phyloP scores from a whole-genome alignment of 805 yeast species.

The Clavispora fructus region DNA sequence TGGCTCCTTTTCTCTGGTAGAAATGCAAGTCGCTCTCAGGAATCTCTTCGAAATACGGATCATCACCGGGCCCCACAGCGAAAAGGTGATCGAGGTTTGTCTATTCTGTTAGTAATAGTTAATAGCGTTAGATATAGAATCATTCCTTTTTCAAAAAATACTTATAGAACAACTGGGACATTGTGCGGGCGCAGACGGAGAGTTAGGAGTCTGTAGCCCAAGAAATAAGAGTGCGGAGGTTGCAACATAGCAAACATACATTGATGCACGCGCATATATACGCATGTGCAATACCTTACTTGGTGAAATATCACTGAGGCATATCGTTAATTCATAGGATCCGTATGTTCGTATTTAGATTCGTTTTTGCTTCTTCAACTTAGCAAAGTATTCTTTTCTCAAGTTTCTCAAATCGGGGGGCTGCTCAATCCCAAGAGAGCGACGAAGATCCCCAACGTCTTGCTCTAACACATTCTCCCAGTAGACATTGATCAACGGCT shows the following conservation, averaged over 20 bases:
- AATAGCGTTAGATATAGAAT: no score
- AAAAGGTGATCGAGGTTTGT: conserved; percentile 24
- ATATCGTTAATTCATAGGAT: neutral
- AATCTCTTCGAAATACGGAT: conserved; percentile 38
- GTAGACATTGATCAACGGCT: conserved; percentile 78
- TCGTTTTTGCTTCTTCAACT: conserved; percentile 18
- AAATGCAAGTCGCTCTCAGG: conserved; percentile 37
- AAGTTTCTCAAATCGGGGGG: conserved; percentile 72
- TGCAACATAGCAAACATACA: neutral
- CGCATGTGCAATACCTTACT: neutral
- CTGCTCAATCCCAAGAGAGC: conserved; percentile 62
- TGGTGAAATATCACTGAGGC: neutral
- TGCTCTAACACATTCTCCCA: conserved; percentile 82
- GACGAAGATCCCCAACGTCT: conserved; percentile 68
- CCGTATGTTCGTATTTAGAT: neutral
- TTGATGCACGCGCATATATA: neutral
- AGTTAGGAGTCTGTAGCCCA: no score
- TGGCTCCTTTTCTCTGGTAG: conserved; percentile 37
- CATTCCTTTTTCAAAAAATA: conserved; percentile 35
- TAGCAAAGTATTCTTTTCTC: conserved; percentile 39
- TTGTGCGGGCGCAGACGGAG: conserved; percentile 2
- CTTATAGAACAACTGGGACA: conserved; percentile 30
- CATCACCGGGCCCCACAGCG: conserved; percentile 26
- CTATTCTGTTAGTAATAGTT: conserved; percentile 14
- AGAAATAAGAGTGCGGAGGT: neutral